phyloP scores from a whole-genome alignment of 371 early-diverging fungal genomes.

The Lichtheimia ramosa region DNA sequence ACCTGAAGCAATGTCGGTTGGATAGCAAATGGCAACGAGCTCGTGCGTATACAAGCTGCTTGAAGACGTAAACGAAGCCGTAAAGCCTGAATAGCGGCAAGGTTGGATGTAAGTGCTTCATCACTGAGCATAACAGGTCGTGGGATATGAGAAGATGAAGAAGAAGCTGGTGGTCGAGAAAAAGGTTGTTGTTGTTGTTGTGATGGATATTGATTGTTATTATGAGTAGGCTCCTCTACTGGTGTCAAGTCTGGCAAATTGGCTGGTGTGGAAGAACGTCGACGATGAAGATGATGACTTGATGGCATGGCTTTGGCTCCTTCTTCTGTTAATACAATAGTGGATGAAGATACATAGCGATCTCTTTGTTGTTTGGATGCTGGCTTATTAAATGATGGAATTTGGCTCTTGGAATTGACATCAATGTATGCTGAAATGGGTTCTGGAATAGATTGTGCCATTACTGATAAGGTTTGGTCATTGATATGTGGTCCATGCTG shows the following conservation, averaged over 20 bases:
- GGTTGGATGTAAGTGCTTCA: slow-evolving; percentile 25
- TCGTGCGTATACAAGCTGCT: slow-evolving; percentile 18
- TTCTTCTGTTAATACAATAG: slow-evolving; percentile 39
- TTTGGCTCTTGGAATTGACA: slow-evolving; percentile 41
- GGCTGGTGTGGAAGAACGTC: slow-evolving; percentile 5
- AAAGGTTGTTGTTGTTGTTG: not conserved
- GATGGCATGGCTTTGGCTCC: slow-evolving; percentile 26
- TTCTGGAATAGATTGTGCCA: slow-evolving; percentile 45
- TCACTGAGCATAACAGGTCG: slow-evolving; percentile 18
- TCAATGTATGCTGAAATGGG: slow-evolving; percentile 43
- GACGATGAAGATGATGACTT: slow-evolving; percentile 1
- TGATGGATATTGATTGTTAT: not conserved
- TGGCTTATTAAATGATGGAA: slow-evolving; percentile 24
- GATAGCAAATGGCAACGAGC: slow-evolving; percentile 25
- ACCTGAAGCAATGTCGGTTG: slow-evolving; percentile 36
- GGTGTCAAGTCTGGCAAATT: slow-evolving; percentile 12
- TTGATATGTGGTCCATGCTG: slow-evolving; percentile 46
- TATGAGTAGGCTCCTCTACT: slow-evolving; percentile 4
- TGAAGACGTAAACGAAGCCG: slow-evolving; percentile 27
- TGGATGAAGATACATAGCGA: slow-evolving; percentile 26
- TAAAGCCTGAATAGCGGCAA: slow-evolving; percentile 29
- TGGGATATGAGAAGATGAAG: not conserved
- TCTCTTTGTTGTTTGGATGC: slow-evolving; percentile 19
- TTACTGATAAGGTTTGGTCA: slow-evolving; percentile 35
- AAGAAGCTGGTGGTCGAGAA: not conserved